Percentiles rank a stretch among this genome's conserved stretches.
phyloP scores from a whole-genome alignment of 1,139 yeast genomes.

The Geotrichum klebahnii region DNA sequence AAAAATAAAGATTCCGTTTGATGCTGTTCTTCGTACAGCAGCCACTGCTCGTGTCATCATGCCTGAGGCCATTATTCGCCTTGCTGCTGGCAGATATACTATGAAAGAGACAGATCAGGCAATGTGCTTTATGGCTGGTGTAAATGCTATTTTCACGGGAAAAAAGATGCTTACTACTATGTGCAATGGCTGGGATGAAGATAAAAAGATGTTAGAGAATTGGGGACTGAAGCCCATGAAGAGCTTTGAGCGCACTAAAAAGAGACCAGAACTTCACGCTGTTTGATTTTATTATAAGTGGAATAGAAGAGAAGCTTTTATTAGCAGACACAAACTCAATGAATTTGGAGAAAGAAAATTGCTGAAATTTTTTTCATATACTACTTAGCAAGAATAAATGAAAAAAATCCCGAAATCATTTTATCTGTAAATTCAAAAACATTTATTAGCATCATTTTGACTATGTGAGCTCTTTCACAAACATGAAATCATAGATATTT shows the following conservation, averaged over 20 bases:
- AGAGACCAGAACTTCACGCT: not conserved
- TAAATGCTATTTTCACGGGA: conserved; percentile 78
- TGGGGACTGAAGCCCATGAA: conserved; percentile 76
- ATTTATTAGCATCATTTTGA: too few species aligned
- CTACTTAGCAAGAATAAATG: too few species aligned
- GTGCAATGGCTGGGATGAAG: conserved; percentile 86
- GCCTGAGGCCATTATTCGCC: conserved; percentile 66
- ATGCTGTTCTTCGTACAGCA: conserved; percentile 60
- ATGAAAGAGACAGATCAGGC: conserved; percentile 77
- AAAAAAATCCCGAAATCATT: too few species aligned
- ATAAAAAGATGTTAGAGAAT: conserved; percentile 56
- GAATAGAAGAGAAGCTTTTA: too few species aligned
- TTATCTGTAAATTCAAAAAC: too few species aligned
- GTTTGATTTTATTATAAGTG: not conserved
- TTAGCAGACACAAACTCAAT: too few species aligned
- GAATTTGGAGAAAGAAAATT: too few species aligned
- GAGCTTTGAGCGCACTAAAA: conserved; percentile 41
- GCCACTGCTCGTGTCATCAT: conserved; percentile 72
- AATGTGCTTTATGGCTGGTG: conserved; percentile 71
- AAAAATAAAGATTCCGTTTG: conserved; percentile 49
- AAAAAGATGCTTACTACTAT: conserved; percentile 76
- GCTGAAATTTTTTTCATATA: too few species aligned
- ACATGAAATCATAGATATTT: too few species aligned
- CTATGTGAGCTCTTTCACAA: too few species aligned
- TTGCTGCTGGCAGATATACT: conserved; percentile 78